Evolutionary conservation across 192 early-diverging fungal genomes (phyloP).

Genomic region (Blastocladiella britannica): DNA sequence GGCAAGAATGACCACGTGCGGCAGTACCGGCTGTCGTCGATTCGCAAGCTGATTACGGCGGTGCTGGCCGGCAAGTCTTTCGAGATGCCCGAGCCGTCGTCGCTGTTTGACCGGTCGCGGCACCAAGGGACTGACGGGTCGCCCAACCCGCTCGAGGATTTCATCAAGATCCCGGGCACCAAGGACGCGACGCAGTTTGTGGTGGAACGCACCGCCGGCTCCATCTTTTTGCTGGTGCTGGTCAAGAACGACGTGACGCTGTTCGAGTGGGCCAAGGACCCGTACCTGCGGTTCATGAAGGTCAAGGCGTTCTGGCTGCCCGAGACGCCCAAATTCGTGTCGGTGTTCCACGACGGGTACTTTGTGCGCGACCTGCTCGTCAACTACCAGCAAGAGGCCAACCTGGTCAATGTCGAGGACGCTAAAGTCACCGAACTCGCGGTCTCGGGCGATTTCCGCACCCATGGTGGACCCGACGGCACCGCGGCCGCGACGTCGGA

Average conservation of each 20-base stretch:
- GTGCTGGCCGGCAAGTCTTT: constrained; percentile 2
- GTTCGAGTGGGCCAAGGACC: constrained; percentile 44
- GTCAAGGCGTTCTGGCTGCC: constrained; percentile 44
- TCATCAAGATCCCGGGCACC: constrained; percentile 35
- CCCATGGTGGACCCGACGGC: constrained; percentile 8
- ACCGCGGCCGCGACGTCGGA: constrained; percentile 3
- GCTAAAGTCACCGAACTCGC: constrained; percentile 26
- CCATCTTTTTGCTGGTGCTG: constrained; percentile 27
- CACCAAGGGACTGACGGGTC: constrained; percentile 2
- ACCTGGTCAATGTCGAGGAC: constrained; percentile 27
- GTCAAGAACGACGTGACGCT: constrained; percentile 26
- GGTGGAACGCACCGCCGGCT: constrained; percentile 28
- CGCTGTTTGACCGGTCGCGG: constrained; percentile 16
- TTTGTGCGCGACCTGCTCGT: constrained; percentile 29
- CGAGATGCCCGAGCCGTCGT: constrained; percentile 19
- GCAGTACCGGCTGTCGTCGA: constrained; percentile 29
- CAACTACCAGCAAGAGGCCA: constrained; percentile 28
- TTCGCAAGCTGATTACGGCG: constrained; percentile 28
- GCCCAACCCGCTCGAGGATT: constrained; percentile 12
- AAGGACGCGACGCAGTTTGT: constrained; percentile 27
- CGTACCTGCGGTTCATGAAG: constrained; percentile 44
- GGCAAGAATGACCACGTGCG: constrained; percentile 38
- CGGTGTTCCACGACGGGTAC: constrained; percentile 32
- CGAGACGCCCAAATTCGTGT: constrained; percentile 32
- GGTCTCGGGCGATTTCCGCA: constrained; percentile 24